A percentile compares a stretch with the other conserved stretches of the same genome.
These are phyloP conservation scores for Mallotus nudiflorus DNA, from an alignment of 345 rosid genomes.

Conservation along the genomic window DNA sequence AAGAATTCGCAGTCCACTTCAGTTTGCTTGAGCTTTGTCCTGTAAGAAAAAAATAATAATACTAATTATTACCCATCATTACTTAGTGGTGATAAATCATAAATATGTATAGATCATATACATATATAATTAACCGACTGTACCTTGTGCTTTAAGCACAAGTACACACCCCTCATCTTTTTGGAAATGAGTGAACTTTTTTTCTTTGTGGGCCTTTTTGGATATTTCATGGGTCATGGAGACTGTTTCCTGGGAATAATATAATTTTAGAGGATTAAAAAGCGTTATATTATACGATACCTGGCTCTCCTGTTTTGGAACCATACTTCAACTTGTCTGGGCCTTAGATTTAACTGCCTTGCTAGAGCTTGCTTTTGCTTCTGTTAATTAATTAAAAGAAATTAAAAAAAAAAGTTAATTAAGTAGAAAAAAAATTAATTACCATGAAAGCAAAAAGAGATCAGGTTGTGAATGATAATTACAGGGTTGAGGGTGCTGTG, in stretches of 20 bases:
- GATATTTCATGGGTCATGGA: not conserved
- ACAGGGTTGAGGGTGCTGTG: constrained; percentile 63
- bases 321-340: constrained; percentile 99
- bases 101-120: too few species aligned
- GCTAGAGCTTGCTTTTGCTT: constrained; percentile 64
- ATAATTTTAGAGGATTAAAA: too few species aligned
- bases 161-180: too few species aligned
- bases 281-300: constrained; percentile 28
- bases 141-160: too few species aligned
- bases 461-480: constrained; percentile 12
- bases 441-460: not conserved
- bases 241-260: not conserved
- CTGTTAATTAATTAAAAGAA: constrained; percentile 33
- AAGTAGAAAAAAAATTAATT: not conserved
- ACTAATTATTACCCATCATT: not conserved
- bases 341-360: constrained; percentile 80
- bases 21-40: constrained; percentile 36
- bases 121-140: not conserved
- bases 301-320: constrained; percentile 99
- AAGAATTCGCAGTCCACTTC: constrained; percentile 34
- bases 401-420: not conserved
- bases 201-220: constrained; percentile 10
- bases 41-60: constrained; percentile 10
- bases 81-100: not conserved
- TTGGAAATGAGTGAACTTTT: not conserved